Percentiles rank a stretch among this genome's conserved stretches.
Evolutionary conservation across 805 yeast species (phyloP).

Genomic region (Ogataea angusta): DNA sequence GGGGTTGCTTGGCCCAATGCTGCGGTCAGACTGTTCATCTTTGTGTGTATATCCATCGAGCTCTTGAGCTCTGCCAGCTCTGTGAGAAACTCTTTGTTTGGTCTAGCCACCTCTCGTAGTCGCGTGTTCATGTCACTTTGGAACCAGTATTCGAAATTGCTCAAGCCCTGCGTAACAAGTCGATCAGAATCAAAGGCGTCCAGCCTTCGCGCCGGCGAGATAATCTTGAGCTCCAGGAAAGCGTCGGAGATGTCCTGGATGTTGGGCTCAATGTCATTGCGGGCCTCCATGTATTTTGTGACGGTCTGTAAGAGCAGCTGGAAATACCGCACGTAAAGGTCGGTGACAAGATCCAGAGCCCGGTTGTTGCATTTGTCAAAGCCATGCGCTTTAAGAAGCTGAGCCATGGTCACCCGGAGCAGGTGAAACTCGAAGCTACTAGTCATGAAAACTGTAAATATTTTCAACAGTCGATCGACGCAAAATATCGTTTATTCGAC

Average conservation of each 20-base stretch:
- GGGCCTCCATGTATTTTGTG: conserved; percentile 43
- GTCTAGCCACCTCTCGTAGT: conserved; percentile 38
- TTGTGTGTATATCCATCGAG: conserved; percentile 24
- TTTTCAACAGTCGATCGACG: conserved; percentile 9
- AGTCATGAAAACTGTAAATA: conserved; percentile 4
- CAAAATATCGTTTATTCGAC: neutral
- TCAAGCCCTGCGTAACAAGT: conserved; percentile 45
- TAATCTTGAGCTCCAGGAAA: conserved; percentile 56
- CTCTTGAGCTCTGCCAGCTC: conserved; percentile 22
- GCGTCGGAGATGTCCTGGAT: conserved; percentile 74
- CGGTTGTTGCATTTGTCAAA: conserved; percentile 75
- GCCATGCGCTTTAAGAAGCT: conserved; percentile 74
- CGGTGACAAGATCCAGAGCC: conserved; percentile 73
- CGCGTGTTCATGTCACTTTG: conserved; percentile 43
- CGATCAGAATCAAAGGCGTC: conserved; percentile 53
- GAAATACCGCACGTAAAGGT: conserved; percentile 65
- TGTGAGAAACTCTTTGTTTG: conserved; percentile 26
- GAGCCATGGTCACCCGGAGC: conserved; percentile 36
- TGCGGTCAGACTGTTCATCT: conserved; percentile 33
- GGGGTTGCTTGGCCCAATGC: conserved; percentile 30
- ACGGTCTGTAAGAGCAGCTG: conserved; percentile 51
- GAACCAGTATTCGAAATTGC: conserved; percentile 56
- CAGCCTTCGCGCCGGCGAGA: conserved; percentile 54
- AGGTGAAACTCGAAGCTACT: conserved; percentile 31
- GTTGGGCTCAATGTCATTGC: conserved; percentile 36